Percentiles rank a stretch among this genome's conserved stretches.
Conservation (phyloP, 352 stramenopile genomes). For the Poterioochromonas sp. region DNA sequence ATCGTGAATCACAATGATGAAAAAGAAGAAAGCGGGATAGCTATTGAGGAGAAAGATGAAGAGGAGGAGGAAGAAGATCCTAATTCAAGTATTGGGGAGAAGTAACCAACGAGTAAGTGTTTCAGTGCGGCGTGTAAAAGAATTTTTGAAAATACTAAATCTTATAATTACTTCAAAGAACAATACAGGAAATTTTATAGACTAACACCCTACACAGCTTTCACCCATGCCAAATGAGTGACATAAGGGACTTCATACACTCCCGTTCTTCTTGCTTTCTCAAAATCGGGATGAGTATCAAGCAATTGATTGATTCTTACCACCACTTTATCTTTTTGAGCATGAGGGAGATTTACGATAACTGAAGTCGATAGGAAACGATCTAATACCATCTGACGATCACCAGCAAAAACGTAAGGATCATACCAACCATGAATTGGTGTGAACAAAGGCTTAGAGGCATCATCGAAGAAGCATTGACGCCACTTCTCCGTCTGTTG, state of each 20-base stretch:
- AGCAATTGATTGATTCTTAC: not conserved
- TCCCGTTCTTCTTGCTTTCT: not conserved
- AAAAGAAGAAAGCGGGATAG: no score
- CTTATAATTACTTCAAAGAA: not conserved
- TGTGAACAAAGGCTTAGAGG: not conserved
- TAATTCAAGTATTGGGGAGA: no score
- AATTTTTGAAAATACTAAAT: not conserved
- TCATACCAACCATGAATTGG: not conserved
- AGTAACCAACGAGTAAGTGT: not conserved
- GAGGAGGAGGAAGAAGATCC: no score
- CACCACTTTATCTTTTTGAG: not conserved
- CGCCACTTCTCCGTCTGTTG: conserved; percentile 37
- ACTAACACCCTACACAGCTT: not conserved
- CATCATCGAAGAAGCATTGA: conserved; percentile 25
- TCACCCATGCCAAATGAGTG: conserved; percentile 5
- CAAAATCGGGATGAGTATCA: not conserved
- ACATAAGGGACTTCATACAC: not conserved
- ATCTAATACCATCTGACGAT: not conserved
- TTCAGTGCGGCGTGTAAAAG: not conserved
- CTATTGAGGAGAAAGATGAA: no score
- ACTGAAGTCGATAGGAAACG: not conserved
- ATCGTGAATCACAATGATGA: no score
- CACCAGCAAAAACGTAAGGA: not conserved
- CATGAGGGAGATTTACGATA: not conserved
- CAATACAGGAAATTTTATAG: no score